A percentile compares a stretch with the other conserved stretches of the same genome.
Evolutionary conservation across 1,139 yeast genomes (phyloP).

Genomic region (Debaryomyces fabryi): DNA sequence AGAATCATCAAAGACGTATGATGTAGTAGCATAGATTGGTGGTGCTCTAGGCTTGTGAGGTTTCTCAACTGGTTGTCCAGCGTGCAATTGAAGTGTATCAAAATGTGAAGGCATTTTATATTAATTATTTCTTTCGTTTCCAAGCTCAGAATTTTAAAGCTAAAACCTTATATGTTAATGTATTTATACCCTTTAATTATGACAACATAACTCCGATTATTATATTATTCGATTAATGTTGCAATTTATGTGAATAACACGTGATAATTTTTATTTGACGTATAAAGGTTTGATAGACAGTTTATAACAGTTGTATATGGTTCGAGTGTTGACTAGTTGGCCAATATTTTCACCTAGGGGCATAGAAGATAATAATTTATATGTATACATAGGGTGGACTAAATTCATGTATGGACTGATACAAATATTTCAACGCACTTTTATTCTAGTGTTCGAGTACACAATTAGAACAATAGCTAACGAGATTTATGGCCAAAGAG

Average conservation of each 20-base stretch:
- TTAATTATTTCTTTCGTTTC: not conserved
- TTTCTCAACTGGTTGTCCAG: constrained; percentile 73
- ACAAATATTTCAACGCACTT: not conserved
- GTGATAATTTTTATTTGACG: not conserved
- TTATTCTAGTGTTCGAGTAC: not conserved
- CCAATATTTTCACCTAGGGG: not conserved
- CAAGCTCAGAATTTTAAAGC: not conserved
- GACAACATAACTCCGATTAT: not conserved
- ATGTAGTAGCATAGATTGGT: constrained; percentile 86
- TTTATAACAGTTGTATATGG: not conserved
- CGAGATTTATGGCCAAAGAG: not conserved
- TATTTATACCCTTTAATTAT: not conserved
- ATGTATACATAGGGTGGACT: not conserved
- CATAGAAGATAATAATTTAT: not conserved
- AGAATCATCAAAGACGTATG: constrained; percentile 84
- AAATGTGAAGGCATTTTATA: constrained; percentile 60
- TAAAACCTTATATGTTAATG: not conserved
- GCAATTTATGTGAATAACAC: constrained; percentile 7
- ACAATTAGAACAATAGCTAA: not conserved
- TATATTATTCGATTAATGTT: not conserved
- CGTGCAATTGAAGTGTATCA: constrained; percentile 92
- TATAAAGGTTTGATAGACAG: not conserved
- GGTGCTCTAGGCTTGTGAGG: constrained; percentile 81
- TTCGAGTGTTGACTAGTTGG: not conserved
- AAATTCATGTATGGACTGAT: not conserved